phyloP scores from a whole-genome alignment of 2,329 filamentous ascomycete genomes.

The Penicillium sp. region DNA sequence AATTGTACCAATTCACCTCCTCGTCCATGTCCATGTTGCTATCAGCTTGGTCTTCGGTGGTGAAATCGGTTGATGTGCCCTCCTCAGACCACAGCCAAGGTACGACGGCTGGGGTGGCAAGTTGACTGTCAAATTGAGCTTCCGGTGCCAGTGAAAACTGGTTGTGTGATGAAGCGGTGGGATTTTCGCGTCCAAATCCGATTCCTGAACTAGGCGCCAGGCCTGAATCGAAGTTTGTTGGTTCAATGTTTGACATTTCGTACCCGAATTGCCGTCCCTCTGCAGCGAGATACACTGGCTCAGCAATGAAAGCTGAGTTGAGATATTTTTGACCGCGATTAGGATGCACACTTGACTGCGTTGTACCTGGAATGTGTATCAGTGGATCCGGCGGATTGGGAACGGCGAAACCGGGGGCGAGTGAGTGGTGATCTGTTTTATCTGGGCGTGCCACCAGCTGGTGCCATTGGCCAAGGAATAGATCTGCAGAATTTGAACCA shows the following conservation, averaged over 20 bases:
- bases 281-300: not conserved
- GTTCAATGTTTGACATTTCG: not conserved
- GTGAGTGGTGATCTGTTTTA: too few species aligned
- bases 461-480: conserved; percentile 34
- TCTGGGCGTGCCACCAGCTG: conserved; percentile 21
- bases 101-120: not conserved
- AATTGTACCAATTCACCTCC: conserved; percentile 42
- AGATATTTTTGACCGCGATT: not conserved
- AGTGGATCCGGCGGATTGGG: not conserved
- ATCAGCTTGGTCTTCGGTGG: not conserved
- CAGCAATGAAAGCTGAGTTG: not conserved
- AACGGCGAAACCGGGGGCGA: too few species aligned
- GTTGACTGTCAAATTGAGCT: not conserved
- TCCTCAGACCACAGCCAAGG: conserved; percentile 23
- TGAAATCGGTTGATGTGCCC: conserved; percentile 1
- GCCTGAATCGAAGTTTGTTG: not conserved
- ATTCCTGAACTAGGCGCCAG: not conserved
- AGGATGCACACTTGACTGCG: not conserved
- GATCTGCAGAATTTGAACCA: conserved; percentile 15
- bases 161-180: not conserved
- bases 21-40: conserved; percentile 31
- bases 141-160: not conserved
- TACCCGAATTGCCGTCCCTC: not conserved
- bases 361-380: not conserved
- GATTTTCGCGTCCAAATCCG: not conserved